These are phyloP conservation scores for Astragalus membranaceus DNA, from an alignment of 306 rosid species.

Conservation along the genomic window DNA sequence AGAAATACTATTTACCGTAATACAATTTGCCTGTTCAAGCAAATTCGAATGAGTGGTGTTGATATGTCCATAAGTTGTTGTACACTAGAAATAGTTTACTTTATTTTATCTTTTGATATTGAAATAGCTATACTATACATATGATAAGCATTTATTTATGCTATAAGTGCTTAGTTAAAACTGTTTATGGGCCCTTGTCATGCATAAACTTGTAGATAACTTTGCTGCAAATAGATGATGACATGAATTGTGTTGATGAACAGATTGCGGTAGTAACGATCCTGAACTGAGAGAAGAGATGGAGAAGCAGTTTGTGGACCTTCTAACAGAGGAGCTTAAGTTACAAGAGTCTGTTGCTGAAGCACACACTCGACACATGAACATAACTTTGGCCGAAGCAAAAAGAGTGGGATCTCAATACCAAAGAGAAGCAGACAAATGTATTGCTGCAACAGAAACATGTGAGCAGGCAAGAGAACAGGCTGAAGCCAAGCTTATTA, in stretches of 20 bases:
- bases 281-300: conserved; percentile 89
- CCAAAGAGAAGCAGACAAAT: conserved; percentile 95
- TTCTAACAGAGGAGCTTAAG: conserved; percentile 79
- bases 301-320: conserved; percentile 98
- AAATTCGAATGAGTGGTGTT: too few relatives aligned
- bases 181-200: background rate
- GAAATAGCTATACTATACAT: too few relatives aligned
- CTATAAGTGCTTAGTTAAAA: too few relatives aligned
- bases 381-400: conserved; percentile 76
- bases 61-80: too few relatives aligned
- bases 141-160: too few relatives aligned
- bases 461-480: conserved; percentile 92
- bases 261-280: conserved; percentile 90
- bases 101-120: too few relatives aligned
- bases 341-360: conserved; percentile 75
- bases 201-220: background rate
- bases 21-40: too few relatives aligned
- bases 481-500: conserved; percentile 61
- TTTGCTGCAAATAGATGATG: conserved; percentile 9
- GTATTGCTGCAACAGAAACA: conserved; percentile 85
- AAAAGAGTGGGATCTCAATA: conserved; percentile 85
- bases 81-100: too few relatives aligned
- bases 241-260: conserved; percentile 10
- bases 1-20: too few relatives aligned
- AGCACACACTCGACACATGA: conserved; percentile 75